Percentiles rank a stretch among this genome's conserved stretches.
Conservation (phyloP, 75 land plant species). For the Picea glauca region DNA sequence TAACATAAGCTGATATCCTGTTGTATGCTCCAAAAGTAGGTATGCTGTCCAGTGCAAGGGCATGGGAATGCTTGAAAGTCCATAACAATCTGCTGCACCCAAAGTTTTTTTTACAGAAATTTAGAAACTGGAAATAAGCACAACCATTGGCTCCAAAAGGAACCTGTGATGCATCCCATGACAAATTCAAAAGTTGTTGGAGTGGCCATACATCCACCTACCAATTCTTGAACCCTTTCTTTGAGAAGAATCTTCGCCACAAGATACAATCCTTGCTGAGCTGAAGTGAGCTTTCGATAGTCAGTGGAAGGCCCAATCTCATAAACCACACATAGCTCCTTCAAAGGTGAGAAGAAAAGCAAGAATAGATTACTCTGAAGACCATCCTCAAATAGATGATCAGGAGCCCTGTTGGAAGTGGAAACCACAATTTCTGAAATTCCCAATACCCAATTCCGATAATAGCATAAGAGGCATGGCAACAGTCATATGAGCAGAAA, state of each 20-base stretch:
- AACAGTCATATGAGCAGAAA: no score
- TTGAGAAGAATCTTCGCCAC: conserved; percentile 43
- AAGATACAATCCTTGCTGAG: conserved; percentile 85
- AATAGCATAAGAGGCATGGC: no score
- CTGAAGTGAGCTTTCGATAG: conserved; percentile 66
- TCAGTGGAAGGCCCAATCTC: conserved; percentile 80
- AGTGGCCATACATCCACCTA: conserved; percentile 36
- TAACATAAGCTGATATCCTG: conserved; percentile 66
- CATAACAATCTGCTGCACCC: conserved; percentile 97
- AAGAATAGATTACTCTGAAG: conserved; percentile 88
- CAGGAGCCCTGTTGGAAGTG: conserved; percentile 95
- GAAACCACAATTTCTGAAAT: conserved; percentile 65
- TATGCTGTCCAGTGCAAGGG: conserved; percentile 80
- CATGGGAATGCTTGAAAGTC: conserved; percentile 86
- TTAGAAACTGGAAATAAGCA: conserved; percentile 87
- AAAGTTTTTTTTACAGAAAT: conserved; percentile 88
- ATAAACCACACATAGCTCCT: conserved; percentile 89
- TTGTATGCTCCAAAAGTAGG: conserved; percentile 86
- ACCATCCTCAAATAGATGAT: conserved; percentile 90
- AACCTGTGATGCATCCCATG: conserved; percentile 76
- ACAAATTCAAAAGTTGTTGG: conserved; percentile 80
- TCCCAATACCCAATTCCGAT: no score
- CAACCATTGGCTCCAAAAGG: conserved; percentile 89
- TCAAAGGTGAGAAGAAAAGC: conserved; percentile 84
- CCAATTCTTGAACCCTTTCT: conserved; percentile 56